Evolutionary conservation across 108 stramenopile species (phyloP), one percentile per base, ranked within the genome.

Genomic region (Nitzschia inconspicua): DNA sequence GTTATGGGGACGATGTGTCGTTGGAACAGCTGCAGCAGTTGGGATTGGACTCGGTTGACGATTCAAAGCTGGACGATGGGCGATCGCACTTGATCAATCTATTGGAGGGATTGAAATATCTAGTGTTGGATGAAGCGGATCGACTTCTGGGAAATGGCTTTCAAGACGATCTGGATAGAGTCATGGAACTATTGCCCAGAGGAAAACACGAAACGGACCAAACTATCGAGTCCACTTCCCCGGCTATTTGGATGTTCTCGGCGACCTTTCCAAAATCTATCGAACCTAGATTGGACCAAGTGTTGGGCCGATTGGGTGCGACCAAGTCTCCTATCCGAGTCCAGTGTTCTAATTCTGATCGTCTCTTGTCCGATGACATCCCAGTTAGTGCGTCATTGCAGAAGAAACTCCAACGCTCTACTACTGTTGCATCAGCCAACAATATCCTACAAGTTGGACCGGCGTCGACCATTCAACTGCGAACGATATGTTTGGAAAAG

Each of bases 81-180:
- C 47, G 79, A 44, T 47, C 44, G 2, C 37, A 71, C 3, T 42
- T 83, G 55, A 57, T 75, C 30, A 81, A 82, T 31, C 42, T 88
- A 44, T 44, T 97, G 25, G 32, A 42, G 16, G 50, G 68, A 7
- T 58, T 84, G 55, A 32, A 70, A 28, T 95, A 80, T 53, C 57
- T 98, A 20, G 95, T 98, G n/a, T 63, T 99, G 44, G 98, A 99
- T 57, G 98, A 99, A 68, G 97, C 98, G 3, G 98, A 99, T 70
- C 72, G 93, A 5, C 63, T 98, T 3, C 59, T 98, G 22, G 72
- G 79, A 0, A 71, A 65, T 3, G 89, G 73, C 3, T 96, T 97
- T 62, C 72, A 86, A 49, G 49, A 66, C 4, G 96, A 95, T 48
- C 59, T 97, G 39, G 71, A 80, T 51, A 58, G 68, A 14, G 69